Evolutionary conservation across 2,329 filamentous ascomycete genomes (phyloP).

Genomic region (Torrubiella hemipterigena): DNA sequence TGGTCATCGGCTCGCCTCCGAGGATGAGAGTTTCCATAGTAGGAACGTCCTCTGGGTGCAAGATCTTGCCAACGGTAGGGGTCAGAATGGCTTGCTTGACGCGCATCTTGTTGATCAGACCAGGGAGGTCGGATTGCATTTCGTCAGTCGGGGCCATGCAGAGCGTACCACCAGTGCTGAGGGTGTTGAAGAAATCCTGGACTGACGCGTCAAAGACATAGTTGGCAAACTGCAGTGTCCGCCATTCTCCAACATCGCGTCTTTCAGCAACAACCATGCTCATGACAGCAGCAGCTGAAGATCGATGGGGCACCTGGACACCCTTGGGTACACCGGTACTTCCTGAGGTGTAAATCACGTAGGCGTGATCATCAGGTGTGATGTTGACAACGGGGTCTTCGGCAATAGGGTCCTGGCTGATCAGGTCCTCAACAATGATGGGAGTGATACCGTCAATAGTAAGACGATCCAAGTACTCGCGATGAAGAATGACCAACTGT

Average conservation of each 20-base stretch:
- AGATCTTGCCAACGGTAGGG: conserved; percentile 5
- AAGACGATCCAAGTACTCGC: no score
- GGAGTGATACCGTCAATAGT: no score
- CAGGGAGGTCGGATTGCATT: conserved; percentile 5
- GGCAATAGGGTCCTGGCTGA: no score
- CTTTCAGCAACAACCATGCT: not conserved
- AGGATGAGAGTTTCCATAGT: conserved; percentile 5
- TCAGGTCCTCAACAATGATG: no score
- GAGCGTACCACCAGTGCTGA: conserved; percentile 7
- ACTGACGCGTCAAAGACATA: conserved; percentile 10
- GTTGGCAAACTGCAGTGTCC: conserved; percentile 10
- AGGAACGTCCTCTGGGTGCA: conserved; percentile 6
- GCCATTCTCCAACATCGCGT: not conserved
- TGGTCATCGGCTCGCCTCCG: conserved; percentile 6
- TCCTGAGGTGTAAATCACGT: conserved; percentile 10
- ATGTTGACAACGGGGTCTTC: no score
- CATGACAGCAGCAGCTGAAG: not conserved
- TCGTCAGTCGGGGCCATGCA: conserved; percentile 9
- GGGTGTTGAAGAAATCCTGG: conserved; percentile 5
- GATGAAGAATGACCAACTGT: conserved; percentile 7
- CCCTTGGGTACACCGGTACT: conserved; percentile 10
- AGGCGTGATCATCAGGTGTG: not conserved
- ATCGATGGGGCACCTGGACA: not conserved
- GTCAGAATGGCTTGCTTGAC: conserved; percentile 7
- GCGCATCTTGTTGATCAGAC: conserved; percentile 4